A percentile compares a stretch with the other conserved stretches of the same genome.
These are phyloP conservation scores for Solanum clarkiae DNA, from an alignment of 257 asterid genomes.

Conservation along the genomic window DNA sequence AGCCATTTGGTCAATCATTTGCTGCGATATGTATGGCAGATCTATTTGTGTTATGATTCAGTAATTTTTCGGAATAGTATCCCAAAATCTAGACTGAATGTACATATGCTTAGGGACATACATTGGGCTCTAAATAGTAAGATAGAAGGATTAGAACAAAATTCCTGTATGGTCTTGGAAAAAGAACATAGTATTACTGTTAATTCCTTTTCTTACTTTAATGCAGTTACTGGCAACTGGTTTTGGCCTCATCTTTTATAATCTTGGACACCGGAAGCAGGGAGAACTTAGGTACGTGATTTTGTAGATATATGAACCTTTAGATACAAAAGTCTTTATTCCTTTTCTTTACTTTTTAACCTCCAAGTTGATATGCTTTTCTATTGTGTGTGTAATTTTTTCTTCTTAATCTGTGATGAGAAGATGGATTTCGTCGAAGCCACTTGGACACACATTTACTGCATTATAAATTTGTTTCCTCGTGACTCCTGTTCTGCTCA, in stretches of 20 bases:
- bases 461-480: background rate
- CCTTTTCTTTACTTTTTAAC: background rate
- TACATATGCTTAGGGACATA: background rate
- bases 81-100: background rate
- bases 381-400: background rate
- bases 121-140: background rate
- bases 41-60: background rate
- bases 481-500: background rate
- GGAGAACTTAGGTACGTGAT: conserved; percentile 69
- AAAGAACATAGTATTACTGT: background rate
- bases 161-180: background rate
- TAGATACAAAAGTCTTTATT: background rate
- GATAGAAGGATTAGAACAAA: background rate
- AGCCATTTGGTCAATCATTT: conserved; percentile 5
- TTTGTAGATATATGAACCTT: background rate
- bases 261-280: conserved; percentile 82
- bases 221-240: conserved; percentile 82
- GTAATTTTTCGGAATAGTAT: background rate
- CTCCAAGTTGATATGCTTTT: background rate
- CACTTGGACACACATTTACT: background rate
- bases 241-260: conserved; percentile 66
- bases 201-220: background rate
- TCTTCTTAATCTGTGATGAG: background rate
- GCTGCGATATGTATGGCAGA: background rate
- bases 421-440: background rate